Conservation (phyloP, 345 rosid genomes). For the Pistacia atlantica region DNA sequence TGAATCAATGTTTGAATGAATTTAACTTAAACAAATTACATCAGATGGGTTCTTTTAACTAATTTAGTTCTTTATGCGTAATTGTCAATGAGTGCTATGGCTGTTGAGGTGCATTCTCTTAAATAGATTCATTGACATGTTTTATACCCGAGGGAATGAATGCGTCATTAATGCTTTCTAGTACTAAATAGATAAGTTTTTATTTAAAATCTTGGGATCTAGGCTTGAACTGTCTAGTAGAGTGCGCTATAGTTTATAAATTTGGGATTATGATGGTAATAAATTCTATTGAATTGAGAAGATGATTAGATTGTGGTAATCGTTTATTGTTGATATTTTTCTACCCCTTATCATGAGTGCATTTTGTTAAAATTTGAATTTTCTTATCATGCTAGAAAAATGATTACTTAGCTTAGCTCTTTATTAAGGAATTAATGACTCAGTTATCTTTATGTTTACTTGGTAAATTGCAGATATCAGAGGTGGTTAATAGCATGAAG, state of each 20-base stretch:
- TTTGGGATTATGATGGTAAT: not conserved
- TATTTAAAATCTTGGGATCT: not conserved
- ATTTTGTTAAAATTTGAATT: no score
- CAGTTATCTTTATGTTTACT: not conserved
- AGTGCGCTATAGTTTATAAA: no score
- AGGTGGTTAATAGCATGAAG: constrained; percentile 99
- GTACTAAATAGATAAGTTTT: not conserved
- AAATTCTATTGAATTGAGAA: no score
- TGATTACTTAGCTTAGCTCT: not conserved
- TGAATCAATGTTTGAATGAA: not conserved
- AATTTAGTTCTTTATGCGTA: no score
- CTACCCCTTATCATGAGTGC: not conserved
- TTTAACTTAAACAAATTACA: not conserved
- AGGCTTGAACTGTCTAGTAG: not conserved
- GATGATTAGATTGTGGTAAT: not conserved
- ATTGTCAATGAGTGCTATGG: no score
- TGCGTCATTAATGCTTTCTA: not conserved
- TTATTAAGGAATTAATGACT: not conserved
- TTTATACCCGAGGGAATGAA: no score
- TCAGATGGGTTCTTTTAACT: no score
- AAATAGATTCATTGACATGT: no score
- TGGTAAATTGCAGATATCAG: constrained; percentile 65
- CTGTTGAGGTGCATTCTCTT: no score
- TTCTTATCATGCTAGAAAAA: not conserved
- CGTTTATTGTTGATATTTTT: not conserved